Percentiles rank a stretch among this genome's conserved stretches.
These are phyloP conservation scores for Neurospora sp. DNA, from an alignment of 495 filamentous ascomycete genomes.

Conservation along the genomic window DNA sequence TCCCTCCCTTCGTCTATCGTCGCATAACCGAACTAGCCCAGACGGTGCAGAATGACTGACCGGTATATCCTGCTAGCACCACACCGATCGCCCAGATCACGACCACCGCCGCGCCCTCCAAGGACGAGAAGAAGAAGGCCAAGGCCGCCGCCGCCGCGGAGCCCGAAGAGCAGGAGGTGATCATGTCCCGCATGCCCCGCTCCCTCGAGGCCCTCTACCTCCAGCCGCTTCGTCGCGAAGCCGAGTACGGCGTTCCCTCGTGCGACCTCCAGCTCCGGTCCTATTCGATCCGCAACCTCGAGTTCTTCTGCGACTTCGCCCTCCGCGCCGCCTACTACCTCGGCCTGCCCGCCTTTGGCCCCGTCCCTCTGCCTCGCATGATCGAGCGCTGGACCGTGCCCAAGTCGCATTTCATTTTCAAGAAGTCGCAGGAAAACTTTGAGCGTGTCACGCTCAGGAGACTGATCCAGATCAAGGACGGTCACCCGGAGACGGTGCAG, in stretches of 20 bases:
- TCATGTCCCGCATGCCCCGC: constrained; percentile 21
- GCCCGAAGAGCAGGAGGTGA: not conserved
- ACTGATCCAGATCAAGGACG: constrained; percentile 89
- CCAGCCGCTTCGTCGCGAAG: constrained; percentile 65
- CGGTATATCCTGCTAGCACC: not conserved
- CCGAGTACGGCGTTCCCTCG: constrained; percentile 65
- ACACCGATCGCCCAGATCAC: not conserved
- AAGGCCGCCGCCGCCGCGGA: not conserved
- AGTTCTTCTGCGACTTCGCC: constrained; percentile 93
- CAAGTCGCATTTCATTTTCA: constrained; percentile 78
- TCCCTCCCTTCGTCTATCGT: not conserved
- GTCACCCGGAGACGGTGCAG: constrained; percentile 77
- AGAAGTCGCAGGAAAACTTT: constrained; percentile 97
- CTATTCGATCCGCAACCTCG: constrained; percentile 80
- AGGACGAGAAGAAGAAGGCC: not conserved
- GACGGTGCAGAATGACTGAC: not conserved
- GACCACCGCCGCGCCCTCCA: not conserved
- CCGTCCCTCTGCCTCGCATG: constrained; percentile 78
- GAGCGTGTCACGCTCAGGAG: constrained; percentile 80
- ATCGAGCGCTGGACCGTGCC: constrained; percentile 93
- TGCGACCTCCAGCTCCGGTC: constrained; percentile 91
- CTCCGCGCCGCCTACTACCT: constrained; percentile 92
- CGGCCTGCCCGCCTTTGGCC: constrained; percentile 73
- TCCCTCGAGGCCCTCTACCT: constrained; percentile 67
- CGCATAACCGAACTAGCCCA: not conserved